Evolutionary conservation across 2,329 filamentous ascomycete genomes (phyloP).

Genomic region (Laburnicola sp.): DNA sequence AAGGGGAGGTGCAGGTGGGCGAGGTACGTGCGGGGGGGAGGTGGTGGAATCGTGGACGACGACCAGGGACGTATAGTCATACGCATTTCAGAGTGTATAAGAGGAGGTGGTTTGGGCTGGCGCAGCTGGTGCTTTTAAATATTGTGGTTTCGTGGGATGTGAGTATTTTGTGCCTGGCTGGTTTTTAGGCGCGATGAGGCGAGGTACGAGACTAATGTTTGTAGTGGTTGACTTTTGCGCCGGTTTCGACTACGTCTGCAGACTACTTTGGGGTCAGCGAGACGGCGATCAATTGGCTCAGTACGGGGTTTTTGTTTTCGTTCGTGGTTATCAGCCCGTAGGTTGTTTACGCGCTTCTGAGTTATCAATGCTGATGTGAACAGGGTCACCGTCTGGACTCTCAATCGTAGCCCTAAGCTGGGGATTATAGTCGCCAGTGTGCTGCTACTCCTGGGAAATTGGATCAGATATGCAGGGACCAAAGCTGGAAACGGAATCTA

Average conservation of each 20-base stretch:
- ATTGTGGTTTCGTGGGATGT: conserved; percentile 95
- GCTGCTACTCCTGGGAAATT: conserved; percentile 81
- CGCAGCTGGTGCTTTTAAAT: conserved; percentile 83
- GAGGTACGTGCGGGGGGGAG: conserved; percentile 3
- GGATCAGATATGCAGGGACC: conserved; percentile 81
- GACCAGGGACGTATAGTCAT: conserved; percentile 33
- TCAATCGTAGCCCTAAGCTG: conserved; percentile 78
- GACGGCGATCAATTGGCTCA: conserved; percentile 87
- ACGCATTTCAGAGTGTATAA: conserved; percentile 66
- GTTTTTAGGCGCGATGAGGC: not conserved
- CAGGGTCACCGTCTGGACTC: conserved; percentile 68
- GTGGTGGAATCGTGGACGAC: conserved; percentile 7
- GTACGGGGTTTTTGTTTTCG: conserved; percentile 82
- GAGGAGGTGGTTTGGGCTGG: conserved; percentile 84
- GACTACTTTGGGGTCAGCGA: conserved; percentile 75
- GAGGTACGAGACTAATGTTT: conserved; percentile 7
- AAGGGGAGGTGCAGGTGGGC: not conserved
- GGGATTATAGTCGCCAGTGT: conserved; percentile 74
- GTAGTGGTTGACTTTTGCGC: conserved; percentile 92
- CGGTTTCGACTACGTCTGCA: conserved; percentile 74
- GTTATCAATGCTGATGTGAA: not conserved
- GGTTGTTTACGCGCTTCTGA: conserved; percentile 30
- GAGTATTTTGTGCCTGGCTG: conserved; percentile 50
- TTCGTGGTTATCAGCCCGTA: conserved; percentile 74
- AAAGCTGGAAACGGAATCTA: conserved; percentile 64